These are phyloP conservation scores for Schizonepeta tenuifolia DNA, from an alignment of 257 asterid genomes.

Conservation along the genomic window DNA sequence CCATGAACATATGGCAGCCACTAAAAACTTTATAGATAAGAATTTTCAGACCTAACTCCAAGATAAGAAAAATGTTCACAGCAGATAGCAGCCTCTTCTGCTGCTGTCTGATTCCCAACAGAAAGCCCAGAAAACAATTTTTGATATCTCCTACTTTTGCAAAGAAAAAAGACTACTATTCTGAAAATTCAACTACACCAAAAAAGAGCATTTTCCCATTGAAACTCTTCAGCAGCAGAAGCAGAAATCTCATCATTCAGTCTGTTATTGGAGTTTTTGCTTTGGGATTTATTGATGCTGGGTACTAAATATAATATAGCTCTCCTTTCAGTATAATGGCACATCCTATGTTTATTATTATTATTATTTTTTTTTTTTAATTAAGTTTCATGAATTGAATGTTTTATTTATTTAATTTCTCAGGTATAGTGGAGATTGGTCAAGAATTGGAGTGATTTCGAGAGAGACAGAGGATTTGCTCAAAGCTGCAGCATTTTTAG, in stretches of 20 bases:
- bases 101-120: constrained; percentile 30
- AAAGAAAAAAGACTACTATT: constrained; percentile 44
- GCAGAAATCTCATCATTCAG: constrained; percentile 50
- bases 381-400: neutral
- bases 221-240: constrained; percentile 41
- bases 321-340: neutral
- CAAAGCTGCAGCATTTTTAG: constrained; percentile 66
- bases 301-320: constrained; percentile 47
- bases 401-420: too few species aligned
- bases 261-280: constrained; percentile 65
- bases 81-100: constrained; percentile 25
- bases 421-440: constrained; percentile 98
- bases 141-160: constrained; percentile 34
- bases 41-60: neutral
- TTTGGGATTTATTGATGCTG: constrained; percentile 85
- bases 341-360: neutral
- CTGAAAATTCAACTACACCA: constrained; percentile 40
- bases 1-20: constrained; percentile 28
- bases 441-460: constrained; percentile 81
- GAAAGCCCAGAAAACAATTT: constrained; percentile 28
- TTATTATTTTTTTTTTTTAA: neutral
- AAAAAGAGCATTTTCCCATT: constrained; percentile 39
- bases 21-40: constrained; percentile 30
- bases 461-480: constrained; percentile 63
- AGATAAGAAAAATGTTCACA: constrained; percentile 39